phyloP scores from a whole-genome alignment of 495 filamentous ascomycete species.

The Annulohypoxylon maeteangense region DNA sequence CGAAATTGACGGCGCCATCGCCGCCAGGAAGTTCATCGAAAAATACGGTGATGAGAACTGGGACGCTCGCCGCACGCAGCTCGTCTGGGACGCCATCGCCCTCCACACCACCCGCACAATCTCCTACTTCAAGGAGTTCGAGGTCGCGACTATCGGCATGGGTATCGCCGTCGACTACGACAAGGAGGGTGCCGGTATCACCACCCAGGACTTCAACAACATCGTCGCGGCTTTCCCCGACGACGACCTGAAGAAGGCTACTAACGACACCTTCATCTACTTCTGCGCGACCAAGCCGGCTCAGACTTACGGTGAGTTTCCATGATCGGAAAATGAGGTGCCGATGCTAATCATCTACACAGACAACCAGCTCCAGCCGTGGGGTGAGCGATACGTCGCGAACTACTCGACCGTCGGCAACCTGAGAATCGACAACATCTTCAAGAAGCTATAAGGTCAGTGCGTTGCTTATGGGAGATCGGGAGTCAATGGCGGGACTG shows the following conservation, averaged over 20 bases:
- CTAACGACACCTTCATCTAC: conserved; percentile 49
- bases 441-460: conserved; percentile 23
- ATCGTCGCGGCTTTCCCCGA: conserved; percentile 49
- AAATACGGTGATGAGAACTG: conserved; percentile 45
- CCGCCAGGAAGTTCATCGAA: conserved; percentile 50
- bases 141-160: conserved; percentile 47
- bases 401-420: conserved; percentile 26
- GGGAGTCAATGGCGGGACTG: neutral
- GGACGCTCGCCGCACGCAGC: conserved; percentile 53
- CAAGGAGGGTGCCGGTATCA: conserved; percentile 45
- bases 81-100: conserved; percentile 57
- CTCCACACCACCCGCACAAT: conserved; percentile 54
- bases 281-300: conserved; percentile 52
- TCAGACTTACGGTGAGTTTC: conserved; percentile 53
- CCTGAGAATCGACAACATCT: conserved; percentile 42
- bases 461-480: neutral
- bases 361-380: conserved; percentile 39
- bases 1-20: conserved; percentile 59
- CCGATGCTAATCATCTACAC: conserved; percentile 23
- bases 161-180: conserved; percentile 59
- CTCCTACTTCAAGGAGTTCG: conserved; percentile 53
- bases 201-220: conserved; percentile 46
- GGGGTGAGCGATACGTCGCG: conserved; percentile 38
- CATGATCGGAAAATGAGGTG: neutral
- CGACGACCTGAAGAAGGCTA: conserved; percentile 43